phyloP scores from a whole-genome alignment of 306 rosid genomes.

The Vachellia pachyceras region DNA sequence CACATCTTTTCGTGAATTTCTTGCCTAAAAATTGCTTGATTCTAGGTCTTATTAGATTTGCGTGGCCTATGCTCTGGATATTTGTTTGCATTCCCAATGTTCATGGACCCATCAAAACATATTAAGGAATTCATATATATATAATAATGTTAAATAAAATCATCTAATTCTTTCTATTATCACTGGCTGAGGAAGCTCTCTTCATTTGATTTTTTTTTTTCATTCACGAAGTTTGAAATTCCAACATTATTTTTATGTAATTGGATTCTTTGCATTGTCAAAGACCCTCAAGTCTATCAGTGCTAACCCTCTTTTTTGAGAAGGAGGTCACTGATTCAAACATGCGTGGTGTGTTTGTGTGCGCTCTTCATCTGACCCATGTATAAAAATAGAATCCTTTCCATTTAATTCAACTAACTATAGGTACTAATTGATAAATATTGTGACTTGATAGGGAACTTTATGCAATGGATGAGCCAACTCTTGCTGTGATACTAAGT shows the following conservation, averaged over 20 bases:
- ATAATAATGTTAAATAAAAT: neutral
- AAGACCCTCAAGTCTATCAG: too few relatives aligned
- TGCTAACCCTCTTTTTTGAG: too few relatives aligned
- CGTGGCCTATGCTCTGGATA: constrained; percentile 22
- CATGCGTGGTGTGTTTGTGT: too few relatives aligned
- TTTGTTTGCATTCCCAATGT: constrained; percentile 2
- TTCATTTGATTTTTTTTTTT: too few relatives aligned
- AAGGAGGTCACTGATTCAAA: too few relatives aligned
- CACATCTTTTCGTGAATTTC: constrained; percentile 27
- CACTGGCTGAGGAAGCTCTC: neutral
- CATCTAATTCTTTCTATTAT: neutral
- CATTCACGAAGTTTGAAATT: too few relatives aligned
- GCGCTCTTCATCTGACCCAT: too few relatives aligned
- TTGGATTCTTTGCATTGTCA: too few relatives aligned
- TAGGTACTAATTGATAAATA: too few relatives aligned
- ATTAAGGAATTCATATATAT: neutral
- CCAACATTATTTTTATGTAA: neutral
- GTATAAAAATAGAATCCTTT: too few relatives aligned
- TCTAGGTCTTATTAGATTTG: constrained; percentile 43
- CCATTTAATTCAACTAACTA: too few relatives aligned
- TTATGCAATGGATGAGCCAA: neutral
- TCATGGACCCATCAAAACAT: neutral
- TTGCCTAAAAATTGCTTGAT: constrained; percentile 34
- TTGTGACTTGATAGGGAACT: too few relatives aligned
- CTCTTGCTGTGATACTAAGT: neutral